Conservation (phyloP, 129 eudicot genomes). For the Oenanthe sinensis region DNA sequence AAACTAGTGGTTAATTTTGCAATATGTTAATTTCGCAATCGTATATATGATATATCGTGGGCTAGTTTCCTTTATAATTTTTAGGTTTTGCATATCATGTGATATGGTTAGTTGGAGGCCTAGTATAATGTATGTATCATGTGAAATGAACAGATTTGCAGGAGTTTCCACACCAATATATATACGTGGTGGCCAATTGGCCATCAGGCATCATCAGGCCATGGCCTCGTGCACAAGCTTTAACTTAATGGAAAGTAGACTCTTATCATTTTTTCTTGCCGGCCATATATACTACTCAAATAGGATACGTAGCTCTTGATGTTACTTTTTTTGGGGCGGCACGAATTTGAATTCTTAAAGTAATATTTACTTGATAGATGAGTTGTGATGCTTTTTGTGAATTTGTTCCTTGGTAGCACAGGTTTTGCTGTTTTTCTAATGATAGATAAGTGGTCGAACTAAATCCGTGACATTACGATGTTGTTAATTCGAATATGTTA, state of each 20-base stretch:
- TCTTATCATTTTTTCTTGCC: background rate
- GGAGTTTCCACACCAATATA: background rate
- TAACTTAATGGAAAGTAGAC: background rate
- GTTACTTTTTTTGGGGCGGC: background rate
- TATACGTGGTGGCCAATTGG: background rate
- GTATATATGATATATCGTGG: too few relatives aligned
- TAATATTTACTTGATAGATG: too few relatives aligned
- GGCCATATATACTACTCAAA: background rate
- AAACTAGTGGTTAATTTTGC: too few relatives aligned
- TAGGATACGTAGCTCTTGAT: background rate
- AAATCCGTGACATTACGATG: too few relatives aligned
- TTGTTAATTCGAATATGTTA: too few relatives aligned
- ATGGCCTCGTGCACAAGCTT: background rate
- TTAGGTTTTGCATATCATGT: background rate
- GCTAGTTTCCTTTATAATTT: background rate
- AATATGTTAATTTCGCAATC: too few relatives aligned
- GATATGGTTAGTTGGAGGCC: background rate
- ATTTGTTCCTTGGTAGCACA: too few relatives aligned
- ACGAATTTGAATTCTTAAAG: too few relatives aligned
- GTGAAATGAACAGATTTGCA: background rate
- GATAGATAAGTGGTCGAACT: too few relatives aligned
- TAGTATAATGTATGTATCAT: background rate
- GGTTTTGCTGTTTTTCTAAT: too few relatives aligned
- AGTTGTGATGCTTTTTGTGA: too few relatives aligned
- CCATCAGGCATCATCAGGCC: background rate